Evolutionary conservation across 257 asterid genomes (phyloP).

Genomic region (Parsonsia alboflavescens): DNA sequence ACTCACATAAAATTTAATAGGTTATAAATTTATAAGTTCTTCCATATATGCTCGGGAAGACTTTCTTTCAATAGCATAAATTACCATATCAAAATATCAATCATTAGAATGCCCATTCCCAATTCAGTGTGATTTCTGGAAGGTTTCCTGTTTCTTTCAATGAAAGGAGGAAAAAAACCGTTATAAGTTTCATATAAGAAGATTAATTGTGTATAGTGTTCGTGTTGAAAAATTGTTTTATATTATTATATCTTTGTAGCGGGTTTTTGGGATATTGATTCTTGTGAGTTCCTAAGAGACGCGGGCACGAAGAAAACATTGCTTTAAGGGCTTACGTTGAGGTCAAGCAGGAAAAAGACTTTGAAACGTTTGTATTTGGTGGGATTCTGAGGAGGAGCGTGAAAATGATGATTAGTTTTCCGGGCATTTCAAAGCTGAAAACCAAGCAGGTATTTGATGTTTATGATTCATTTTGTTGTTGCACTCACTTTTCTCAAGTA

Average conservation of each 20-base stretch:
- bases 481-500: neutral
- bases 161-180: neutral
- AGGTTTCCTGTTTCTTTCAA: neutral
- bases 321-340: neutral
- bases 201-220: neutral
- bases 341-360: neutral
- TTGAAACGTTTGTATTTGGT: neutral
- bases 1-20: neutral
- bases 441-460: constrained; percentile 42
- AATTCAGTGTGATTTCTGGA: constrained; percentile 8
- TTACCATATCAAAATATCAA: neutral
- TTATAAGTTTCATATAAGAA: neutral
- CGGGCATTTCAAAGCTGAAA: constrained; percentile 47
- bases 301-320: neutral
- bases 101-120: neutral
- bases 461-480: neutral
- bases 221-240: neutral
- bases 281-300: neutral
- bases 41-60: neutral
- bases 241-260: neutral
- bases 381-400: neutral
- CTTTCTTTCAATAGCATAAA: neutral
- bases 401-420: constrained; percentile 54
- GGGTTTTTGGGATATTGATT: constrained; percentile 3
- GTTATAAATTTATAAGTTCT: neutral